Base-by-base conservation (phyloP, 2,329 filamentous ascomycete genomes). In the Xylaria sp. region DNA sequence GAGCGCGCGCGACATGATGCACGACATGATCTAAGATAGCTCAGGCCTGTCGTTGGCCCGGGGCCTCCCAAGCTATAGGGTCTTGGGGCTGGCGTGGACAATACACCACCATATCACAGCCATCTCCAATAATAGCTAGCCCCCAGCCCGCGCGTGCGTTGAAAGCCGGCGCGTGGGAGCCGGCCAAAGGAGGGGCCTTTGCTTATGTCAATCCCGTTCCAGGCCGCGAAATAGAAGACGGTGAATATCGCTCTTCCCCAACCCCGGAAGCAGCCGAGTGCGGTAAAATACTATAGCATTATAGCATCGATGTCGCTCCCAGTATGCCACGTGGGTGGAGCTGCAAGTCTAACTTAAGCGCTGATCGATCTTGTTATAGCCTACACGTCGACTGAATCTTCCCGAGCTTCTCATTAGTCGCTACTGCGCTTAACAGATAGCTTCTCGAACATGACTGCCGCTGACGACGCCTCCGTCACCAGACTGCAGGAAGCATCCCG, bases 1-100 rank as follows among this genome's bases (percentile, higher is more conserved):
- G 61, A 61, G 63, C 64, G 64, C 64, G 64, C 63, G 63, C 64
- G 57, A 65, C 63, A 57, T 66, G 64, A 66, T 43, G 59, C 64
- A 63, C 41, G 49, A 49, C 58, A 60, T 55, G 56, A 51, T 50
- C 49, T 55, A 49, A 45, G 51, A 17, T 37, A 44, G 49, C 24
- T 50, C 19, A 38, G 37, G 34, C 41, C 54, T 59, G 49, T 44
- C 29, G 59, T 63, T 63, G 61, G 60, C 50, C 48, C 38, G 53
- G 43, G 56, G 21, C 20, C 42, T 26, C 54, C 54, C 34, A 38
- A 13, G 20, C 37, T 8, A 47, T 50, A 50, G 50, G 53, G 57
- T 41, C 48, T 54, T 59, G 54, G 56, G 52, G 47, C 60, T 59
- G 42, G 56, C 34, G 54, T 58, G 34, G 41, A 48, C 40, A 49